These are phyloP conservation scores for Paramecium pentaurelia DNA, from an alignment of 73 alveolate genomes.

Conservation along the genomic window DNA sequence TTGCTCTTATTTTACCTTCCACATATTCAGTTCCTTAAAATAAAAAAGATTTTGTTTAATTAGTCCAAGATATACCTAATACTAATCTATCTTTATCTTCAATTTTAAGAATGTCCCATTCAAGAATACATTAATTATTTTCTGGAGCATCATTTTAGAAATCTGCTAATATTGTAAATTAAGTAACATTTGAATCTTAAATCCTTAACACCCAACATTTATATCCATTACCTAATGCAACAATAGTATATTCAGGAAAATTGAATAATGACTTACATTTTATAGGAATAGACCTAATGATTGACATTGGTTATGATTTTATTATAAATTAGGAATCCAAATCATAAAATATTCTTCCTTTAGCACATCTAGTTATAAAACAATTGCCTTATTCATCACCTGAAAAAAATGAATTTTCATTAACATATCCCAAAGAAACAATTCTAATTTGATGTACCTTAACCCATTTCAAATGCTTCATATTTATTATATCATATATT, in stretches of 20 bases:
- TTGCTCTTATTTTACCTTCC: not conserved
- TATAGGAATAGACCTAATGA: not conserved
- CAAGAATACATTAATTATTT: not conserved
- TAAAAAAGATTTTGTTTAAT: not conserved
- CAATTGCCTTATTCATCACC: constrained; percentile 37
- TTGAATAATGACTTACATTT: not conserved
- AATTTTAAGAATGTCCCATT: not conserved
- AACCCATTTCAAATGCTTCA: not conserved
- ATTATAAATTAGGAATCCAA: not conserved
- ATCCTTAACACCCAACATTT: constrained; percentile 13
- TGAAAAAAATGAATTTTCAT: not conserved
- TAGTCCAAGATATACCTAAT: not conserved
- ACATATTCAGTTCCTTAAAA: not conserved
- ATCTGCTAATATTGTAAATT: not conserved
- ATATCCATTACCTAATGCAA: constrained; percentile 31
- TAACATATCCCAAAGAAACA: not conserved
- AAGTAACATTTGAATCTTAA: not conserved
- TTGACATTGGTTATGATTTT: not conserved
- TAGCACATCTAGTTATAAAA: not conserved
- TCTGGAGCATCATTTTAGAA: not conserved
- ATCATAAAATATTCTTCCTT: constrained; percentile 16
- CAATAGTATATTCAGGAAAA: not conserved
- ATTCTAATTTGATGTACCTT: not conserved
- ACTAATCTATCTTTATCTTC: not conserved
- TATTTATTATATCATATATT: not conserved